Evolutionary conservation across 2,329 filamentous ascomycete species (phyloP), one percentile per base, ranked within the genome.

Genomic region (Trichophyton mentagrophytes): DNA sequence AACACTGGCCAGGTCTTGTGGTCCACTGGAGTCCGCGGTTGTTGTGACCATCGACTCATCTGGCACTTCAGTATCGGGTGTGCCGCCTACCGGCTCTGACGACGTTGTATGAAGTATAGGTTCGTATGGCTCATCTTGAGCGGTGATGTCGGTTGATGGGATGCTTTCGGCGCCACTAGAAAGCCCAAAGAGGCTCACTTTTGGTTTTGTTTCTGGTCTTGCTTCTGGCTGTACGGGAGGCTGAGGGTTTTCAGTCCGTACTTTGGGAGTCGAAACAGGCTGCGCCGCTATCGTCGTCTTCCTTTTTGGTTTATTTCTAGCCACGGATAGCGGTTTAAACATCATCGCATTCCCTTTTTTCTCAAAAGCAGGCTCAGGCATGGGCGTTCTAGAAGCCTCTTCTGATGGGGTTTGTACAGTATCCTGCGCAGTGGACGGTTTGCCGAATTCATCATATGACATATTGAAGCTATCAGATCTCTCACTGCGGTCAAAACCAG

Each of bases 271-370:
- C 46, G 66, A 62, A 47, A 63, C 62, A 20, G 63, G 58, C 8
- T 56, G 60, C 8, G 66, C 62, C 2, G 67, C 60, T 25, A 73
- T 71, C 42, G 71, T 71, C 61, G 78, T 76, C 68, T 82, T 85
- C 75, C 86, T 89, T 75, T 88, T 90, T 64, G 82, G 82, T 33
- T 85, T 80, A 64, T 87, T 89, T 63, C 89, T 82, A 15, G 85
- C 83, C 13, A 96, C 90, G 0, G 91, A 96, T 42, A 96, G 77
- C 2, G 92, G 92, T 70, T 86, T 88, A 73, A 97, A 96, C 83
- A 90, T 88, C 72, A 91, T 83, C 11, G 90, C 84, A 67, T 91
- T 93, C 20, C 88, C 88, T 67, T 84, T 83, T 67, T 83, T 79
- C 47, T 80, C 80, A 11, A 76, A 77, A 1, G 47, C 59, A 22